phyloP scores from a whole-genome alignment of 495 filamentous ascomycete species.

The Collariella sp. region DNA sequence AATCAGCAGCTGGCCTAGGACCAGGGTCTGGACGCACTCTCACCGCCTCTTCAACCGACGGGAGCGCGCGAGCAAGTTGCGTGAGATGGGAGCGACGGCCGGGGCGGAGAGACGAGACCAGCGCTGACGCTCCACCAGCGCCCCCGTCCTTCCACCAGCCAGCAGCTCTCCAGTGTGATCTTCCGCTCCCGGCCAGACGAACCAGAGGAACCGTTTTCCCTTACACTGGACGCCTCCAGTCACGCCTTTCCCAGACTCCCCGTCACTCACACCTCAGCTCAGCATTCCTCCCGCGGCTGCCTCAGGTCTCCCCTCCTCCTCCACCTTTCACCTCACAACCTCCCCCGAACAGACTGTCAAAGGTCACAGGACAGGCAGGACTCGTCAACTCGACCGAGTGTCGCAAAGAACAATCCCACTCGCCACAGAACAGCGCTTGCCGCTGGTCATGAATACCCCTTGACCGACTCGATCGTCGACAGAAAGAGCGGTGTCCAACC shows the following conservation, averaged over 20 bases:
- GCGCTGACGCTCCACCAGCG: slow-evolving; percentile 2
- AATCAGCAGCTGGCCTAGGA: slow-evolving; percentile 21
- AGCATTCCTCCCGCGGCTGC: neutral
- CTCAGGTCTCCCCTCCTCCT: neutral
- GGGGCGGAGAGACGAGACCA: slow-evolving; percentile 1
- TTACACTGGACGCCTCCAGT: neutral
- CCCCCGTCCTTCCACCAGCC: slow-evolving; percentile 8
- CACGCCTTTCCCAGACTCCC: slow-evolving; percentile 12
- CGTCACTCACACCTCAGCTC: too few relatives aligned
- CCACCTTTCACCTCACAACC: neutral
- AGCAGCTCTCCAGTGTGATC: slow-evolving; percentile 3
- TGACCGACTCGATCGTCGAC: slow-evolving; percentile 27
- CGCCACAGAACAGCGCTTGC: neutral
- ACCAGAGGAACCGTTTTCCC: slow-evolving; percentile 3
- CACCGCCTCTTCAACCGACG: slow-evolving; percentile 33
- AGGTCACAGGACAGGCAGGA: too few relatives aligned
- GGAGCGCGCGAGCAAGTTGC: slow-evolving; percentile 20
- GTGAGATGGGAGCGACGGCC: slow-evolving; percentile 13
- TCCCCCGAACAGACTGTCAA: neutral
- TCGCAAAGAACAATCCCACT: too few relatives aligned
- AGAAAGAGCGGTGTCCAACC: slow-evolving; percentile 34
- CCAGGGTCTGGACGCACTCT: slow-evolving; percentile 29
- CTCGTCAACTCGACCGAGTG: neutral
- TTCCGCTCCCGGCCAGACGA: neutral
- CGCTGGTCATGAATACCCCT: slow-evolving; percentile 26